Percentiles rank a stretch among this genome's conserved stretches.
Conservation (phyloP, 148 eudicot genomes). For the Fagopyrum homotropicum region DNA sequence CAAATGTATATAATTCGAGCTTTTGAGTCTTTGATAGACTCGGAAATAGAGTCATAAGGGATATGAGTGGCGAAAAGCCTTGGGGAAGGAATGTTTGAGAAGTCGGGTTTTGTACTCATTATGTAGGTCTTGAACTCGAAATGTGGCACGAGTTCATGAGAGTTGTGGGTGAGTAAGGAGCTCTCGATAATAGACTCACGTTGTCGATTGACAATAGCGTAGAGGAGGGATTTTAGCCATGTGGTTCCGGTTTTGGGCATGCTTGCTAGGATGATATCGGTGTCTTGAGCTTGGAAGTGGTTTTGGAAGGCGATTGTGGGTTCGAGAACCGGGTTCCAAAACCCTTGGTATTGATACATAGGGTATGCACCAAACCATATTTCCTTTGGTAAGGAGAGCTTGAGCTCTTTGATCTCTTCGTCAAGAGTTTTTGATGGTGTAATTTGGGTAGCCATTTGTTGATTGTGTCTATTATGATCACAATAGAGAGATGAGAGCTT, state of each 20-base stretch:
- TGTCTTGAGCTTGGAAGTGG: too few species aligned
- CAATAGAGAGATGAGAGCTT: background rate
- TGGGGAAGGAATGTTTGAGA: background rate
- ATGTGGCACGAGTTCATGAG: conserved; percentile 27
- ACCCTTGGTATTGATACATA: conserved; percentile 26
- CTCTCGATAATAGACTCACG: conserved; percentile 1
- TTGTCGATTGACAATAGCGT: conserved; percentile 14
- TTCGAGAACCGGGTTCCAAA: conserved; percentile 19
- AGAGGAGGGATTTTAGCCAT: conserved; percentile 28
- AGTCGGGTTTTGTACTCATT: conserved; percentile 12
- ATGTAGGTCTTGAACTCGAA: conserved; percentile 19
- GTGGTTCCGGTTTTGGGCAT: conserved; percentile 30
- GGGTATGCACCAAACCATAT: conserved; percentile 26
- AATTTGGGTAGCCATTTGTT: background rate
- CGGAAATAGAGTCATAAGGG: conserved; percentile 13
- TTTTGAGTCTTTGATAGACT: conserved; percentile 7
- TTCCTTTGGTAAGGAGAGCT: conserved; percentile 23
- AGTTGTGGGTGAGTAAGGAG: conserved; percentile 27
- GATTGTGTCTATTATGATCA: background rate
- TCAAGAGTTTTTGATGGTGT: background rate
- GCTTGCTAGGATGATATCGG: conserved; percentile 23
- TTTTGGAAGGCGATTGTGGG: too few species aligned
- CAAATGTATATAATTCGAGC: conserved; percentile 20
- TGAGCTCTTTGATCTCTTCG: conserved; percentile 7
- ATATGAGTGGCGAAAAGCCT: conserved; percentile 21